Evolutionary conservation across 2,329 filamentous ascomycete species (phyloP).

Genomic region (Aspergillus sp.): DNA sequence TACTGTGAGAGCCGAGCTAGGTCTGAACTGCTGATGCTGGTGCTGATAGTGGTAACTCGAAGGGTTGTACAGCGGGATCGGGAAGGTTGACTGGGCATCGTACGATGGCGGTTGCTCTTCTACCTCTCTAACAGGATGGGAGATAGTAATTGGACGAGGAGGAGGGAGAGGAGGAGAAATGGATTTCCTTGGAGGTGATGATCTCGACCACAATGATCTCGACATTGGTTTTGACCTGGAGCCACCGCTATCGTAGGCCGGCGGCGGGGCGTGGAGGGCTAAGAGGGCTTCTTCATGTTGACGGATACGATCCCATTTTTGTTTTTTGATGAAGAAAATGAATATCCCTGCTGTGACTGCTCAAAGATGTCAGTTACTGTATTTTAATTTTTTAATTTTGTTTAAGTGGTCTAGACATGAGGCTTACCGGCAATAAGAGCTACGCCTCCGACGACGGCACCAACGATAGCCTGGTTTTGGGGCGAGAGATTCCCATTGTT

Average conservation of each 20-base stretch:
- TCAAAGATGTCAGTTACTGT: too few relatives aligned
- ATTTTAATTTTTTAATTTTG: too few relatives aligned
- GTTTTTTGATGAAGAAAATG: conserved; percentile 18
- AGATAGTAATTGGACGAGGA: conserved; percentile 1
- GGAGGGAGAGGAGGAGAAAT: not conserved
- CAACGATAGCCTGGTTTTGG: conserved; percentile 16
- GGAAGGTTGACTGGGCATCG: conserved; percentile 5
- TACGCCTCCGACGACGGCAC: conserved; percentile 21
- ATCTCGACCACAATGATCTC: not conserved
- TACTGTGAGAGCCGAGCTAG: conserved; percentile 6
- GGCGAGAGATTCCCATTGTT: not conserved
- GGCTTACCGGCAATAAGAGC: conserved; percentile 18
- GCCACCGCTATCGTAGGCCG: not conserved
- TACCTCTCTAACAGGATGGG: not conserved
- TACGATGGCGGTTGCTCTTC: conserved; percentile 22
- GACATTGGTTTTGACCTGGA: not conserved
- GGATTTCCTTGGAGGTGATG: not conserved
- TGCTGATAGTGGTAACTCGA: conserved; percentile 17
- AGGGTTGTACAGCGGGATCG: conserved; percentile 26
- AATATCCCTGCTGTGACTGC: conserved; percentile 19
- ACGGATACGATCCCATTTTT: conserved; percentile 14
- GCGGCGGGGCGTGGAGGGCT: conserved; percentile 5
- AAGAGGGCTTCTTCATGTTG: conserved; percentile 14
- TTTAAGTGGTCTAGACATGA: too few relatives aligned
- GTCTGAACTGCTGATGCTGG: conserved; percentile 9